Percentiles rank a stretch among this genome's conserved stretches.
Conservation (phyloP, 2,329 filamentous ascomycete genomes). For the Ascochyta fabae region DNA sequence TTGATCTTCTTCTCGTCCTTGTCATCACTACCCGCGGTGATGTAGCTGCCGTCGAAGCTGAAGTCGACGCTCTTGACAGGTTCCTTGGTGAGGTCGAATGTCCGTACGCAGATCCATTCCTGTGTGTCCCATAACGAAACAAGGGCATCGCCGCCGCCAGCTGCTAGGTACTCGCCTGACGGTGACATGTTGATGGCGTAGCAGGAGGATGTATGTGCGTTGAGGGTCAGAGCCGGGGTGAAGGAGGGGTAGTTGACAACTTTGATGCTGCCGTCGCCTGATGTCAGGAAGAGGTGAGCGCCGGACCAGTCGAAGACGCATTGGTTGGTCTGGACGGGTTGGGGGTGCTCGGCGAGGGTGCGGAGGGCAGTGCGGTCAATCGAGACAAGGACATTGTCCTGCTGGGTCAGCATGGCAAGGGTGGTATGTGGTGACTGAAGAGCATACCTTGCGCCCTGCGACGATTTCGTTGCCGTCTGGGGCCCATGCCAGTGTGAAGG, state of each 20-base stretch:
- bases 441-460: conserved; percentile 72
- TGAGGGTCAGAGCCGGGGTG: conserved; percentile 63
- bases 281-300: conserved; percentile 72
- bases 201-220: conserved; percentile 76
- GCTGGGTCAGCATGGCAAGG: not conserved
- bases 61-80: conserved; percentile 77
- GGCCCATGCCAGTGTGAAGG: conserved; percentile 75
- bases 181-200: conserved; percentile 73
- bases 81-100: conserved; percentile 71
- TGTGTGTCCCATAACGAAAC: conserved; percentile 80
- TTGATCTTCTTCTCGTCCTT: conserved; percentile 74
- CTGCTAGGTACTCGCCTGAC: conserved; percentile 73
- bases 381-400: conserved; percentile 69
- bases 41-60: conserved; percentile 77
- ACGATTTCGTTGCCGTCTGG: conserved; percentile 73
- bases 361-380: conserved; percentile 66
- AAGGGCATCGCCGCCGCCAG: conserved; percentile 76
- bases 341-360: conserved; percentile 65
- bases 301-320: conserved; percentile 77
- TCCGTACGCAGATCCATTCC: conserved; percentile 77
- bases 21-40: conserved; percentile 77
- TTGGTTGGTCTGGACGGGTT: conserved; percentile 72
- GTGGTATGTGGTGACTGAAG: not conserved
- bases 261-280: conserved; percentile 72
- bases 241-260: conserved; percentile 62